Evolutionary conservation across 2,329 filamentous ascomycete species (phyloP), one percentile per base, ranked within the genome.

Genomic region (Paracorniculantispora psalliotae): DNA sequence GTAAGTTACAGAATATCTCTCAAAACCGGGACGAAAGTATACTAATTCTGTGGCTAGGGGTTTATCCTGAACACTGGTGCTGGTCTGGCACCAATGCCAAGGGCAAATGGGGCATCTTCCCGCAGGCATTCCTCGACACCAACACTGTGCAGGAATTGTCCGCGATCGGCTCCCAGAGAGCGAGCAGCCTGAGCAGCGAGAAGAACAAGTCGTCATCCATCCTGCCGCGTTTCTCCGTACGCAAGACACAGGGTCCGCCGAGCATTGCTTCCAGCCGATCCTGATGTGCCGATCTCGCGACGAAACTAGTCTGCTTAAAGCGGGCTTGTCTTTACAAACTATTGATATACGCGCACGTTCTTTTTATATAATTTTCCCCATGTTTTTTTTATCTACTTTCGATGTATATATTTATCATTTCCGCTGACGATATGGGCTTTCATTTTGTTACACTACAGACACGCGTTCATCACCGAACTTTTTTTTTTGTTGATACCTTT

Each of bases 41-140:
- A 35, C 61, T 59, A 43, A 61, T n/a, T n/a, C 61, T 54, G 25
- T 48, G 37, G 19, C n/a, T 4, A 80, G 78, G 75, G 75, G 63
- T 73, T 2, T 73, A 79, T 59, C 69, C 73, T 23, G 77, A 79
- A 13, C 78, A 81, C 61, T 84, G 81, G 81, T 84, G 80, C 67
- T 84, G 81, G 81, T 77, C 77, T 0, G 81, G 81, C 2, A 79
- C 71, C 17, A 83, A 81, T 60, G 64, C 77, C 39, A 81, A 78
- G 61, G 80, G 80, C 4, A 80, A 77, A 67, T 78, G 74, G 71
- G 81, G 81, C 26, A 74, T 83, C 53, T 83, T 84, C 66, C 80
- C 79, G 17, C 73, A 76, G 61, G 76, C 74, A 3, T 80, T 80
- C 62, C 69, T 83, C 44, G 78, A 81, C 63, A 68, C 70, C 17